phyloP scores from a whole-genome alignment of 306 rosid species.

The Delonix regia region DNA sequence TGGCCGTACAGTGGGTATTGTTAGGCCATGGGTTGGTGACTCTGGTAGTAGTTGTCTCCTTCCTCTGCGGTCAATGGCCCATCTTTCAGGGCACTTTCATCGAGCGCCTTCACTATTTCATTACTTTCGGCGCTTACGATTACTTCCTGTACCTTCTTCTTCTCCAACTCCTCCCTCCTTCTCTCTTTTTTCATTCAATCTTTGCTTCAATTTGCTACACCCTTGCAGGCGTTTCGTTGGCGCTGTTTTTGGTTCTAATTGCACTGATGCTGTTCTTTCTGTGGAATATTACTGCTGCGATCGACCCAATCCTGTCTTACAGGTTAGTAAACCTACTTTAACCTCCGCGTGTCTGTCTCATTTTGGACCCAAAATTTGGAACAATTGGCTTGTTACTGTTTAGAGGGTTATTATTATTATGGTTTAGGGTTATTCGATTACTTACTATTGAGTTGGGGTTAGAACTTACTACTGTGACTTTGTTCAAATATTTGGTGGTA shows the following conservation, averaged over 20 bases:
- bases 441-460: background rate
- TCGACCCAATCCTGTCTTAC: conserved; percentile 90
- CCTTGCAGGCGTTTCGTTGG: conserved; percentile 71
- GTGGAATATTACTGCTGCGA: conserved; percentile 85
- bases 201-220: background rate
- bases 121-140: conserved; percentile 85
- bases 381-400: background rate
- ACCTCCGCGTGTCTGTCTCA: background rate
- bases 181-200: background rate
- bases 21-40: conserved; percentile 74
- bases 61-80: conserved; percentile 97
- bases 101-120: conserved; percentile 67
- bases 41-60: conserved; percentile 61
- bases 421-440: background rate
- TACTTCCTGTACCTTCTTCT: conserved; percentile 60
- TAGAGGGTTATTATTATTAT: background rate
- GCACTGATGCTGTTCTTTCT: conserved; percentile 64
- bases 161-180: background rate
- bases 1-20: conserved; percentile 79
- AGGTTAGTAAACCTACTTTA: conserved; percentile 48
- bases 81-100: conserved; percentile 87
- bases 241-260: conserved; percentile 65
- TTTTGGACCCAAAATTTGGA: background rate
- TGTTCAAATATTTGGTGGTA: background rate
- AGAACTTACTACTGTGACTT: background rate